Evolutionary conservation across 352 stramenopile genomes (phyloP).

Genomic region (Phytophthora agathidicida): DNA sequence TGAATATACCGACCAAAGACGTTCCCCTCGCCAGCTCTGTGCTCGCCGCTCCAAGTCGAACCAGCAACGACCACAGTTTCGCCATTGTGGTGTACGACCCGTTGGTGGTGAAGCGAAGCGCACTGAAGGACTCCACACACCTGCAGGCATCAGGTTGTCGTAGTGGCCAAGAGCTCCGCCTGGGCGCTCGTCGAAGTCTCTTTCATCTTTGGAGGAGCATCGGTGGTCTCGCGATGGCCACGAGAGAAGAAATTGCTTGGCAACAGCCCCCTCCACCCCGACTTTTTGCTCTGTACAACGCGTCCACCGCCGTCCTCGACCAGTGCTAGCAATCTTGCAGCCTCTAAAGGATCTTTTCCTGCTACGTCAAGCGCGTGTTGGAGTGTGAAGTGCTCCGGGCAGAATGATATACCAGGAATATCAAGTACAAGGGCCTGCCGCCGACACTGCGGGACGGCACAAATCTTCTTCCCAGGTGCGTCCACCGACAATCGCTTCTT

Average conservation of each 20-base stretch:
- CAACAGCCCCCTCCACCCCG: constrained; percentile 22
- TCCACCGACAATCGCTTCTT: constrained; percentile 26
- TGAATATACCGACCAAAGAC: too few species aligned
- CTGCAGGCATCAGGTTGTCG: constrained; percentile 11
- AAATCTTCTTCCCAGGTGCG: constrained; percentile 29
- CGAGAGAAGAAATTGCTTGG: constrained; percentile 20
- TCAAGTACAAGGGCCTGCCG: constrained; percentile 32
- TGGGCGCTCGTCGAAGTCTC: constrained; percentile 14
- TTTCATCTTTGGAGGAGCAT: constrained; percentile 13
- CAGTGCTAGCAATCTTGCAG: constrained; percentile 62
- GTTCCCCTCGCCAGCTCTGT: too few species aligned
- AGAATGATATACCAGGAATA: constrained; percentile 45
- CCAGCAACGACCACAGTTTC: too few species aligned
- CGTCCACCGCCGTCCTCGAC: constrained; percentile 31
- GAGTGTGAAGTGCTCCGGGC: constrained; percentile 59
- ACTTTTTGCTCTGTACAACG: constrained; percentile 9
- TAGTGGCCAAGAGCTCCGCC: constrained; percentile 9
- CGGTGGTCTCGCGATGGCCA: background rate
- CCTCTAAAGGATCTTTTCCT: constrained; percentile 58
- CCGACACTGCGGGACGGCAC: constrained; percentile 43
- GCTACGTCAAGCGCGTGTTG: constrained; percentile 72
- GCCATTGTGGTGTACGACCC: too few species aligned
- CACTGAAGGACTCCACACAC: background rate
- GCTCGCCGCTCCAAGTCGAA: too few species aligned
- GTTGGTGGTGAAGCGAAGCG: background rate